These are phyloP conservation scores for Clausena lansium DNA, from an alignment of 345 rosid species.

Conservation along the genomic window DNA sequence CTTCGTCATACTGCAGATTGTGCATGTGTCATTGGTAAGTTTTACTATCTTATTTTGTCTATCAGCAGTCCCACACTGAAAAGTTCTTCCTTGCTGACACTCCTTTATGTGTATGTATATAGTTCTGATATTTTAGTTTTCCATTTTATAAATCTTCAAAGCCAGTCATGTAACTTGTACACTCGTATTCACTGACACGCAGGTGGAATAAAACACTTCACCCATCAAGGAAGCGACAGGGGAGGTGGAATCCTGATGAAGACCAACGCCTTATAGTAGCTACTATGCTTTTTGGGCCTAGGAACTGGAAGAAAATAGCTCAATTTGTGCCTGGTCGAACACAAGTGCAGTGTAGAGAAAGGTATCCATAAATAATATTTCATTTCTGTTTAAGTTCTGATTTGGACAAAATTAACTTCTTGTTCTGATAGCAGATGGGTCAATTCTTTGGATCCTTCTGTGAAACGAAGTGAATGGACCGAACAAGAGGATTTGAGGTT, in stretches of 20 bases:
- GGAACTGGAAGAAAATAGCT: slow-evolving; percentile 78
- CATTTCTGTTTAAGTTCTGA: slow-evolving; percentile 6
- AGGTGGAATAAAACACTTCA: slow-evolving; percentile 84
- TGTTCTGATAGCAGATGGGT: slow-evolving; percentile 58
- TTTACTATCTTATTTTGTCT: background rate
- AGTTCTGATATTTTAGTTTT: background rate
- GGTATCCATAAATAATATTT: slow-evolving; percentile 34
- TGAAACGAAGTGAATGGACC: slow-evolving; percentile 63
- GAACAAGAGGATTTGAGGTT: slow-evolving; percentile 72
- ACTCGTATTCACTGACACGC: slow-evolving; percentile 12
- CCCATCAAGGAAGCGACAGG: slow-evolving; percentile 51
- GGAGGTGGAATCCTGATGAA: slow-evolving; percentile 69
- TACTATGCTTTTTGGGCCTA: slow-evolving; percentile 73
- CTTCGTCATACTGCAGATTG: background rate
- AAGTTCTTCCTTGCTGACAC: background rate
- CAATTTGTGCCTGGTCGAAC: slow-evolving; percentile 85
- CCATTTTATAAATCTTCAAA: background rate
- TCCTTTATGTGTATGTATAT: background rate
- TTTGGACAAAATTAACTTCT: slow-evolving; percentile 9
- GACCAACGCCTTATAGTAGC: slow-evolving; percentile 73
- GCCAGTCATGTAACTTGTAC: background rate
- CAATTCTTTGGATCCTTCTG: slow-evolving; percentile 71
- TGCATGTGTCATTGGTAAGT: background rate
- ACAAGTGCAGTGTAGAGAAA: slow-evolving; percentile 78
- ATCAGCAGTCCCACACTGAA: background rate